These are phyloP conservation scores for Pseudogymnoascus sp. DNA, from an alignment of 2,329 filamentous ascomycete species.

Conservation along the genomic window DNA sequence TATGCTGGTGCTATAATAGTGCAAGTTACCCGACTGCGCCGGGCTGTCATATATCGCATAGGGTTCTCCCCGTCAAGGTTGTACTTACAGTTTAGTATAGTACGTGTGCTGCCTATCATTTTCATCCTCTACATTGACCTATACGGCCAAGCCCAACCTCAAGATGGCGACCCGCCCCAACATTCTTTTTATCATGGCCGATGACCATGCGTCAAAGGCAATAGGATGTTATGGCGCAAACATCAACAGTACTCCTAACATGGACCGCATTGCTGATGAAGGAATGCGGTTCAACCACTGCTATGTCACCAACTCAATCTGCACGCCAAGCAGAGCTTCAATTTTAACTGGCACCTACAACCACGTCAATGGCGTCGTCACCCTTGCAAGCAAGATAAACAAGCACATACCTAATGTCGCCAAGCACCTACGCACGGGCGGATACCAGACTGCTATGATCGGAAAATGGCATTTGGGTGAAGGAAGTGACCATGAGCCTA, in stretches of 20 bases:
- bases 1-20: not conserved
- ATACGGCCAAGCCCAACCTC: not conserved
- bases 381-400: conserved; percentile 43
- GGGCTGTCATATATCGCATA: conserved; percentile 3
- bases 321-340: conserved; percentile 43
- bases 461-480: conserved; percentile 50
- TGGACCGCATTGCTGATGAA: conserved; percentile 42
- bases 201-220: conserved; percentile 46
- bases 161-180: conserved; percentile 25
- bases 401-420: conserved; percentile 44
- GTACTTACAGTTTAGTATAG: not conserved
- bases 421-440: conserved; percentile 40
- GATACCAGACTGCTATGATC: conserved; percentile 45
- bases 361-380: conserved; percentile 46
- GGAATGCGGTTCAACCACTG: conserved; percentile 47
- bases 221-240: conserved; percentile 43
- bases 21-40: not conserved
- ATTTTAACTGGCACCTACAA: conserved; percentile 46
- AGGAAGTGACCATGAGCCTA: conserved; percentile 38
- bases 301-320: conserved; percentile 48
- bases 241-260: conserved; percentile 45
- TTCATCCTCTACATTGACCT: not conserved
- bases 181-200: conserved; percentile 48
- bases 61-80: not conserved
- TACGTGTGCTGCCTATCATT: not conserved